Evolutionary conservation across 768 basidiomycete genomes (phyloP).

Genomic region (Lactarius evosmus): DNA sequence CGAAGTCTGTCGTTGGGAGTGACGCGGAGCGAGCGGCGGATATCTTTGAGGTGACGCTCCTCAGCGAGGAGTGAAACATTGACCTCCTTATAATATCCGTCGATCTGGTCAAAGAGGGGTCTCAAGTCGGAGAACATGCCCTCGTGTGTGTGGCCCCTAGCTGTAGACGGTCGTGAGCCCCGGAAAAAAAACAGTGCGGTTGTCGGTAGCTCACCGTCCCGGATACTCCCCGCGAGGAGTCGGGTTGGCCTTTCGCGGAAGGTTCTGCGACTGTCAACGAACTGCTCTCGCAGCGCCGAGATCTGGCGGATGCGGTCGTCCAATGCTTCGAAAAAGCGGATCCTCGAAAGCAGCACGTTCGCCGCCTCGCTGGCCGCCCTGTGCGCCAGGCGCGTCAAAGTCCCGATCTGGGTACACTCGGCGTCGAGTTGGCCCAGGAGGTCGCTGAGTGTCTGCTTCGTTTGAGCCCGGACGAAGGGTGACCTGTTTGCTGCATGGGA

Average conservation of each 20-base stretch:
- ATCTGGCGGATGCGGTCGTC: constrained; percentile 5
- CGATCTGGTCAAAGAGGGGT: constrained; percentile 16
- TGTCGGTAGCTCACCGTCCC: background rate
- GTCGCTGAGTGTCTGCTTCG: constrained; percentile 3
- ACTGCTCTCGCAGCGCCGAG: constrained; percentile 2
- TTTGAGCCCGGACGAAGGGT: background rate
- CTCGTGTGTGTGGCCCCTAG: background rate
- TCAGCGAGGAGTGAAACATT: constrained; percentile 11
- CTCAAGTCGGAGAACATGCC: constrained; percentile 2
- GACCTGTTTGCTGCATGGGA: background rate
- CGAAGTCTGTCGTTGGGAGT: constrained; percentile 17
- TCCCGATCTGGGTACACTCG: constrained; percentile 2
- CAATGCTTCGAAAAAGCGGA: constrained; percentile 9
- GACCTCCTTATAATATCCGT: constrained; percentile 14
- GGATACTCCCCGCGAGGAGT: constrained; percentile 8
- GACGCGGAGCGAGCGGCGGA: constrained; percentile 14
- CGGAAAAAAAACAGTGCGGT: background rate
- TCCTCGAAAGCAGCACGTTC: constrained; percentile 14
- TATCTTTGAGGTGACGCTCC: constrained; percentile 6
- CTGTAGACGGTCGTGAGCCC: background rate
- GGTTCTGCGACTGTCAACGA: constrained; percentile 7
- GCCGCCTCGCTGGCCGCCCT: background rate
- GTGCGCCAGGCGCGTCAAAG: constrained; percentile 5
- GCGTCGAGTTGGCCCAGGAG: constrained; percentile 11
- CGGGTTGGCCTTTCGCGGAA: background rate